Conservation (phyloP, 2,329 filamentous ascomycete genomes). For the Sarocladiaceae sp. region DNA sequence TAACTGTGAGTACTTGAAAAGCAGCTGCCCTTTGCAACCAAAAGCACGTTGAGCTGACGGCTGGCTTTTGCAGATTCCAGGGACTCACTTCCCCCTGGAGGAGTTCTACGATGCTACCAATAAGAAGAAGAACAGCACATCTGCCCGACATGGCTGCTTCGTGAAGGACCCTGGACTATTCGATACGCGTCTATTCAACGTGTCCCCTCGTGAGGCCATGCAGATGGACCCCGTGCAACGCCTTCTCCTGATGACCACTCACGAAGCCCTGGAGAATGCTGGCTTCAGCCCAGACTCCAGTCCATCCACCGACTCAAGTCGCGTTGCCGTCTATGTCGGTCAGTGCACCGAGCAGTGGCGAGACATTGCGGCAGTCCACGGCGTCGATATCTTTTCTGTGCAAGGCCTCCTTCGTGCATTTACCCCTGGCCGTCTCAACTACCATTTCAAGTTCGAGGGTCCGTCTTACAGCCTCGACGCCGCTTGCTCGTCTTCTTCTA, state of each 20-base stretch:
- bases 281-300: constrained; percentile 15
- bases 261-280: constrained; percentile 31
- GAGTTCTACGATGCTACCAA: neutral
- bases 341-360: constrained; percentile 33
- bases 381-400: neutral
- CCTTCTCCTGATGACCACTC: constrained; percentile 32
- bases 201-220: constrained; percentile 28
- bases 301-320: neutral
- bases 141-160: constrained; percentile 18
- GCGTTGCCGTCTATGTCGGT: constrained; percentile 35
- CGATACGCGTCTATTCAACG: constrained; percentile 38
- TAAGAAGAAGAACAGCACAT: neutral
- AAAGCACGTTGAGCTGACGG: too few relatives aligned
- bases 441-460: constrained; percentile 31
- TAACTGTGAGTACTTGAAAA: too few relatives aligned
- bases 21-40: too few relatives aligned
- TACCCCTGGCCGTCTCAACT: constrained; percentile 23
- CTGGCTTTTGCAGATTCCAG: too few relatives aligned
- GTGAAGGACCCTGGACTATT: constrained; percentile 22
- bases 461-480: constrained; percentile 29
- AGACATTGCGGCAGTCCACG: constrained; percentile 20
- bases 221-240: constrained; percentile 37
- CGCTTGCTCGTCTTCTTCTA: constrained; percentile 30
- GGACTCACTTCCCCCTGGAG: too few relatives aligned
- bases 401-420: constrained; percentile 16